Base-by-base conservation (phyloP, 2,329 filamentous ascomycete species). In the Corynespora cassiicola region DNA sequence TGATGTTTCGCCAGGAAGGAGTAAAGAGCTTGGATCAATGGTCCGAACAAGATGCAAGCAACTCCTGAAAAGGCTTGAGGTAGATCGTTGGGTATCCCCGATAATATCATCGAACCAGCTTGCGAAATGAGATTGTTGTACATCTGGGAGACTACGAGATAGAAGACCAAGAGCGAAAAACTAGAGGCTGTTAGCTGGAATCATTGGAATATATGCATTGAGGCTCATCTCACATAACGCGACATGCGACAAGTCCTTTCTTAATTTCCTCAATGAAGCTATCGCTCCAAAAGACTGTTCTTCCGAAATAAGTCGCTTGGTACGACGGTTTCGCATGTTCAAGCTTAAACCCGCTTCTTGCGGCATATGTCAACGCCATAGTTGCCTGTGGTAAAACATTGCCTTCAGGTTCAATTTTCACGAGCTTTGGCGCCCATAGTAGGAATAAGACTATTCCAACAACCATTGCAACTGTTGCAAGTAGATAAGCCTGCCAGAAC, bases 401-500 rank as follows among this genome's bases (percentile, higher is more conserved):
- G 2, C 44, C 42, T 17, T 45, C 15, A 4, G 49, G 53, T 10
- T 26, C 31, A n/a, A 47, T 32, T 24, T 49, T 47, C 12, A 42
- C 44, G 12, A 21, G 29, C 5, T 31, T 16, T 7, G 17, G 16
- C 11, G n/a, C 11, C n/a, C 35, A 18, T 32, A 44, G 30, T 28
- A 8, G 54, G 39, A 82, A 72, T 24, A 84, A 71, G 23, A 77
- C 63, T 21, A 85, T 77, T 28, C 81, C 81, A 11, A 83, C 62
- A 39, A 77, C 70, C 68, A 88, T 86, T 68, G 85, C 77, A 63
- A 74, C 74, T 51, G 84, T 78, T 35, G 79, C 77, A 32, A 85
- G 67, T 16, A 85, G 63, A 54, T 77, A 88, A 2, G 81, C 84
- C 2, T 78, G 76, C 85, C 85, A 82, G 66, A 87, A 89, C 4